Evolutionary conservation across 192 early-diverging fungal genomes (phyloP).

Genomic region (Allomyces javanicus): DNA sequence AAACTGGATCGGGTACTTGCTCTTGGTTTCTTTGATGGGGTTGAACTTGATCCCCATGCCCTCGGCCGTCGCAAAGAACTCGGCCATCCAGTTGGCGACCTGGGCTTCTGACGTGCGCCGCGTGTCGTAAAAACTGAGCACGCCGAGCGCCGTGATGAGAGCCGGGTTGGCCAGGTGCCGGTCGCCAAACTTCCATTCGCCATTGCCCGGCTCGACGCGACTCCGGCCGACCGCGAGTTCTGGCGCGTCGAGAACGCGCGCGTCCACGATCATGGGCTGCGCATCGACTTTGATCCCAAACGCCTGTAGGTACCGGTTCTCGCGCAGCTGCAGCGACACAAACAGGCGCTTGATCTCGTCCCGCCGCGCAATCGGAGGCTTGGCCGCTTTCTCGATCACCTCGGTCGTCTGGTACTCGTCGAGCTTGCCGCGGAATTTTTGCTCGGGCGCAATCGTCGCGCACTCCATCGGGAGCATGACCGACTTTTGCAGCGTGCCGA

Average conservation of each 20-base stretch:
- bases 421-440: slow-evolving; percentile 62
- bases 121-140: slow-evolving; percentile 53
- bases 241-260: slow-evolving; percentile 5
- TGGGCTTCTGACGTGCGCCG: slow-evolving; percentile 22
- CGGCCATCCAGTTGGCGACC: slow-evolving; percentile 51
- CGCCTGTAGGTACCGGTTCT: slow-evolving; percentile 45
- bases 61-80: slow-evolving; percentile 48
- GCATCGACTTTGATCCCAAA: slow-evolving; percentile 54
- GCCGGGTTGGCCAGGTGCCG: slow-evolving; percentile 55
- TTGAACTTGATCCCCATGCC: slow-evolving; percentile 47
- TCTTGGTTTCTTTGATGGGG: not conserved
- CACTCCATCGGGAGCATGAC: slow-evolving; percentile 79
- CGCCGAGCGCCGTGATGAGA: slow-evolving; percentile 54
- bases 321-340: slow-evolving; percentile 30
- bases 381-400: slow-evolving; percentile 86
- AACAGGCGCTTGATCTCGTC: slow-evolving; percentile 44
- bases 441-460: slow-evolving; percentile 61
- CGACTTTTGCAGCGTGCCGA: slow-evolving; percentile 23
- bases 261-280: slow-evolving; percentile 43
- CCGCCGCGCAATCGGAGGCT: slow-evolving; percentile 60
- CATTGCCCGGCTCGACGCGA: slow-evolving; percentile 25
- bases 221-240: slow-evolving; percentile 4
- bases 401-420: slow-evolving; percentile 74
- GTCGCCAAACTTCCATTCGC: slow-evolving; percentile 75
- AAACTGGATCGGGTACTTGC: slow-evolving; percentile 18